These are phyloP conservation scores for Pseudophaeomoniella oleicola DNA, from an alignment of 2,329 filamentous ascomycete species.

Conservation along the genomic window DNA sequence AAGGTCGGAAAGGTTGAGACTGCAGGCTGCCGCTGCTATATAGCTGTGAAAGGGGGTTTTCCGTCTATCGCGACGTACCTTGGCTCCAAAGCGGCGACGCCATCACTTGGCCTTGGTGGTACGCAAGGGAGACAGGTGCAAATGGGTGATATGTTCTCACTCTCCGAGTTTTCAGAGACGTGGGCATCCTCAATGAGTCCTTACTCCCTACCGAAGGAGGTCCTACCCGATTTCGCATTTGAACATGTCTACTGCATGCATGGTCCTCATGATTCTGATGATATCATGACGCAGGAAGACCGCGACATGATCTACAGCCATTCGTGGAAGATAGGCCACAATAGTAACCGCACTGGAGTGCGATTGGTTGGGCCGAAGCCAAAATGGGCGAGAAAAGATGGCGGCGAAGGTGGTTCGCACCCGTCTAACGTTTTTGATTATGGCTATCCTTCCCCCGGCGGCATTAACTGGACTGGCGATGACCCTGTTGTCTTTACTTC, in stretches of 20 bases:
- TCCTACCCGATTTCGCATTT: not conserved
- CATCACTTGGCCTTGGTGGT: conserved; percentile 42
- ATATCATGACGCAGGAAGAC: conserved; percentile 35
- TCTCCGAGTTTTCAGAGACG: conserved; percentile 18
- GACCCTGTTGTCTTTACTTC: conserved; percentile 45
- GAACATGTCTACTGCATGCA: conserved; percentile 34
- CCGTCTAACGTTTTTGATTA: conserved; percentile 46
- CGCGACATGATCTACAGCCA: conserved; percentile 43
- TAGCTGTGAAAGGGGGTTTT: conserved; percentile 43
- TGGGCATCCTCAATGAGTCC: not conserved
- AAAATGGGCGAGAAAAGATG: conserved; percentile 43
- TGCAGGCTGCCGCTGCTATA: conserved; percentile 41
- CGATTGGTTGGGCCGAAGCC: conserved; percentile 44
- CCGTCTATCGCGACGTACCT: conserved; percentile 42
- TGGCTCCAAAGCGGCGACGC: conserved; percentile 44
- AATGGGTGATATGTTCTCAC: conserved; percentile 37
- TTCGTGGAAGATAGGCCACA: conserved; percentile 47
- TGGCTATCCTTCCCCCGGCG: conserved; percentile 40
- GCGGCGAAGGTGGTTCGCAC: conserved; percentile 49
- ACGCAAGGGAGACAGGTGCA: conserved; percentile 43
- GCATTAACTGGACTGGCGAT: conserved; percentile 47
- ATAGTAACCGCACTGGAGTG: conserved; percentile 45
- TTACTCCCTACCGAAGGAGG: not conserved
- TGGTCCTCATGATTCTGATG: conserved; percentile 39
- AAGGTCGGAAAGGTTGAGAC: conserved; percentile 39